A percentile compares a stretch with the other conserved stretches of the same genome.
Conservation (phyloP, 208 protist species). For the Acanthamoeba healyi region DNA sequence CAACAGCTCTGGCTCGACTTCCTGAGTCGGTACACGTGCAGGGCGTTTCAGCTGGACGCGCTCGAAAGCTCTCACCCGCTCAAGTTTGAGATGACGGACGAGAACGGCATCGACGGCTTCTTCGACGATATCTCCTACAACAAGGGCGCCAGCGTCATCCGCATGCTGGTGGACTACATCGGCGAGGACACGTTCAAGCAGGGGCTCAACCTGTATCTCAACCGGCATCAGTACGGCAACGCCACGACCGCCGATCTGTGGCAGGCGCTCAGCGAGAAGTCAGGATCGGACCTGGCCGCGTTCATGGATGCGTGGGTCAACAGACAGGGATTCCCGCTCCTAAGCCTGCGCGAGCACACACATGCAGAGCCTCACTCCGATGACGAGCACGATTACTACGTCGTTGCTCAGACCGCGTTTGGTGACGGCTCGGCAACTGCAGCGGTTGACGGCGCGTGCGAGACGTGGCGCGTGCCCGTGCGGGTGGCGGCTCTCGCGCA, state of each 20-base stretch:
- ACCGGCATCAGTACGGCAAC: conserved; percentile 93
- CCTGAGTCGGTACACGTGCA: conserved; percentile 86
- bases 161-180: conserved; percentile 94
- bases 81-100: conserved; percentile 93
- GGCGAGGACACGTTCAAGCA: conserved; percentile 93
- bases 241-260: conserved; percentile 96
- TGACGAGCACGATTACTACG: neutral
- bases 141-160: conserved; percentile 94
- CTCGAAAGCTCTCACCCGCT: conserved; percentile 97
- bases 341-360: conserved; percentile 67
- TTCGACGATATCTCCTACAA: conserved; percentile 98
- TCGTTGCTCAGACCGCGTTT: neutral
- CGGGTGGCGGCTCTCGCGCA: neutral
- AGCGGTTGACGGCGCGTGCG: neutral
- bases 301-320: conserved; percentile 95
- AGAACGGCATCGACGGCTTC: conserved; percentile 96
- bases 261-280: conserved; percentile 91
- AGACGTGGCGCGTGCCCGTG: neutral
- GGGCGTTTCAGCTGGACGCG: conserved; percentile 94
- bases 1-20: conserved; percentile 89
- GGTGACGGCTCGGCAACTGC: neutral
- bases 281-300: conserved; percentile 90
- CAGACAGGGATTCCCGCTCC: conserved; percentile 95
- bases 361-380: neutral
- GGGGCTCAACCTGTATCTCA: conserved; percentile 94